A percentile compares a stretch with the other conserved stretches of the same genome.
Evolutionary conservation across 805 yeast genomes (phyloP).

Genomic region (Starmerella ratchasimensis): DNA sequence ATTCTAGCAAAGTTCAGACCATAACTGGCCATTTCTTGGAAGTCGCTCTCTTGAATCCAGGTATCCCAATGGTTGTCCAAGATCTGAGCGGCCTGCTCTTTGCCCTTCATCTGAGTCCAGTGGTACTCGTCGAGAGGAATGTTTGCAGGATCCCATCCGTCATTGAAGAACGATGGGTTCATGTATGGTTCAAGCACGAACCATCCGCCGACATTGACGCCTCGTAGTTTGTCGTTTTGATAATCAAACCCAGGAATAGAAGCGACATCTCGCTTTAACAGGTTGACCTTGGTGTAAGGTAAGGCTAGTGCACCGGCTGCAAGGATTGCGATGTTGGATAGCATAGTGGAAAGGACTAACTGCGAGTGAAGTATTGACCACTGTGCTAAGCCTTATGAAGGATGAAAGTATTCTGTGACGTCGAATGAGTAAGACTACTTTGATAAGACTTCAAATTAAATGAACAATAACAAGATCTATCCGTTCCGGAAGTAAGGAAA

Average conservation of each 20-base stretch:
- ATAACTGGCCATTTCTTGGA: constrained; percentile 36
- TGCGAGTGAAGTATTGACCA: too few species aligned
- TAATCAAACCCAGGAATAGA: constrained; percentile 22
- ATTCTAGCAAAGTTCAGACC: constrained; percentile 66
- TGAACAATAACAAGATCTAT: too few species aligned
- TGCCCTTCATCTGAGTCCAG: constrained; percentile 46
- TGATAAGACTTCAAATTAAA: too few species aligned
- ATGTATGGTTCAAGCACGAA: constrained; percentile 75
- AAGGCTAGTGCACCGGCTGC: too few species aligned
- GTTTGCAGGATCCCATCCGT: constrained; percentile 16
- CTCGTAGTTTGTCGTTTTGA: constrained; percentile 24
- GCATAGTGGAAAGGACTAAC: too few species aligned
- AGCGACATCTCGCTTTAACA: too few species aligned
- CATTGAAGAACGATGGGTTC: constrained; percentile 46
- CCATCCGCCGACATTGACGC: constrained; percentile 85
- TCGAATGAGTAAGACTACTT: too few species aligned
- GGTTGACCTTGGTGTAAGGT: too few species aligned
- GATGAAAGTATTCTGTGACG: too few species aligned
- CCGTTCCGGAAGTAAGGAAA: too few species aligned
- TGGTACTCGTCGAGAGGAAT: constrained; percentile 79
- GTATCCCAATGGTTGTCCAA: constrained; percentile 63
- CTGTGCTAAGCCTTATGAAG: too few species aligned
- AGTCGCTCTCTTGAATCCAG: constrained; percentile 64
- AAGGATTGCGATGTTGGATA: too few species aligned
- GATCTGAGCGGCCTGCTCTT: constrained; percentile 37